phyloP scores from a whole-genome alignment of 139 green algal species.

The Astrephomene gubernaculifera region DNA sequence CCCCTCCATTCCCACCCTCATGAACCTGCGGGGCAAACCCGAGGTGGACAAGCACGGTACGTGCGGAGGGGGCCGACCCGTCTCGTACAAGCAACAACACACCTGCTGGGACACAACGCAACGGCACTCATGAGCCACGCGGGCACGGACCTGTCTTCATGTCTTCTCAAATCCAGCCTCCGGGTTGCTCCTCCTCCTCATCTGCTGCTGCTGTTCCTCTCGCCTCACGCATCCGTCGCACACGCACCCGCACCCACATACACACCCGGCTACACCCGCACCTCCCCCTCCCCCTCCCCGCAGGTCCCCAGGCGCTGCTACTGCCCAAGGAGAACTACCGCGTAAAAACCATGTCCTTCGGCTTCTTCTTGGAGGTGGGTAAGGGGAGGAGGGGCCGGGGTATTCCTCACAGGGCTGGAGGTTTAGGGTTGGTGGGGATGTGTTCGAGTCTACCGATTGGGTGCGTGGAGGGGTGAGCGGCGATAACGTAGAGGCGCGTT shows the following conservation, averaged over 20 bases:
- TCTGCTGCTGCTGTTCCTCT: not conserved
- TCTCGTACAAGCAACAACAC: too few species aligned
- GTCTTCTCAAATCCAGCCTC: not conserved
- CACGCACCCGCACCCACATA: not conserved
- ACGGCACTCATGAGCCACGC: too few species aligned
- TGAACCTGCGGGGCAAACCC: constrained; percentile 78
- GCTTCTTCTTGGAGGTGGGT: constrained; percentile 84
- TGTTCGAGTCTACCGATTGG: not conserved
- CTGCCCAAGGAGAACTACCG: constrained; percentile 81
- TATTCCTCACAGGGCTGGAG: not conserved
- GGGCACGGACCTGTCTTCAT: too few species aligned
- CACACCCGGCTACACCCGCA: not conserved
- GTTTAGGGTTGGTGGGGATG: not conserved
- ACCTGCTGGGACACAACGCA: too few species aligned
- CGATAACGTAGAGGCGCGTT: not conserved
- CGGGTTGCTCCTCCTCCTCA: not conserved
- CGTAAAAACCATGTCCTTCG: constrained; percentile 90
- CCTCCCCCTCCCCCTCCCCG: not conserved
- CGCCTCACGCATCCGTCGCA: not conserved
- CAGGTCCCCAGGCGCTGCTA: constrained; percentile 56
- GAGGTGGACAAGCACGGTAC: constrained; percentile 7
- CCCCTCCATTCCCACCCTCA: constrained; percentile 86
- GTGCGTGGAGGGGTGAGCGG: not conserved
- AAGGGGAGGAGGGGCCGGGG: not conserved
- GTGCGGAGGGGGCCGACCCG: too few species aligned